Conservation (phyloP, 108 stramenopile species). For the Cyclotella atomus region DNA sequence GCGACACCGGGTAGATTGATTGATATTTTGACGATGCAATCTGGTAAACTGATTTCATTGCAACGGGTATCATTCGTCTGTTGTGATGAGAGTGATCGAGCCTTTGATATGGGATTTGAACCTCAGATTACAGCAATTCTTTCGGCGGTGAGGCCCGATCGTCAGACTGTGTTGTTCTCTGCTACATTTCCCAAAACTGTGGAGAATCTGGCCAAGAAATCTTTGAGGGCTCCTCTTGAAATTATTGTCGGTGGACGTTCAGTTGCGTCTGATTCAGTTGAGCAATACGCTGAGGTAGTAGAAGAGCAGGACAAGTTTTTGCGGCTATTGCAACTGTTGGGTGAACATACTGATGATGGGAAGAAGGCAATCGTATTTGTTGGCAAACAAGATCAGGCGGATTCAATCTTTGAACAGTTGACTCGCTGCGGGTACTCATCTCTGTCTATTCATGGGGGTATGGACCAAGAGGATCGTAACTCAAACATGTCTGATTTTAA, state of each 20-base stretch:
- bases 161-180: slow-evolving; percentile 96
- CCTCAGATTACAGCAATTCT: slow-evolving; percentile 97
- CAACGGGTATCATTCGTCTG: slow-evolving; percentile 95
- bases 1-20: slow-evolving; percentile 98
- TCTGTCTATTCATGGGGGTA: slow-evolving; percentile 97
- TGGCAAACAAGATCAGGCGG: slow-evolving; percentile 94
- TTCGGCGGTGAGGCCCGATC: slow-evolving; percentile 91
- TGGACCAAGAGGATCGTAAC: slow-evolving; percentile 99
- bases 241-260: slow-evolving; percentile 96
- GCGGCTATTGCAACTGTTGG: slow-evolving; percentile 95
- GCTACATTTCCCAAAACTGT: slow-evolving; percentile 98
- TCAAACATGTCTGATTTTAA: slow-evolving; percentile 98
- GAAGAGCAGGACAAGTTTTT: slow-evolving; percentile 97
- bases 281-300: slow-evolving; percentile 91
- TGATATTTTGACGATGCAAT: slow-evolving; percentile 99
- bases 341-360: slow-evolving; percentile 91
- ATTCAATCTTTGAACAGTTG: slow-evolving; percentile 94
- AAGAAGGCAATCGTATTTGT: slow-evolving; percentile 98
- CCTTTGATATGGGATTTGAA: slow-evolving; percentile 99
- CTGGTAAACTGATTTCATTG: slow-evolving; percentile 92
- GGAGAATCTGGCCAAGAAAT: slow-evolving; percentile 90
- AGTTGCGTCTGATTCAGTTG: slow-evolving; percentile 93
- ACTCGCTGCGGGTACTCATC: slow-evolving; percentile 93
- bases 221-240: slow-evolving; percentile 91
- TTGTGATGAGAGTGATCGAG: slow-evolving; percentile 98